Evolutionary conservation across 1,284 basidiomycete genomes (phyloP).

Genomic region (Cutaneotrichosporon curvatum): DNA sequence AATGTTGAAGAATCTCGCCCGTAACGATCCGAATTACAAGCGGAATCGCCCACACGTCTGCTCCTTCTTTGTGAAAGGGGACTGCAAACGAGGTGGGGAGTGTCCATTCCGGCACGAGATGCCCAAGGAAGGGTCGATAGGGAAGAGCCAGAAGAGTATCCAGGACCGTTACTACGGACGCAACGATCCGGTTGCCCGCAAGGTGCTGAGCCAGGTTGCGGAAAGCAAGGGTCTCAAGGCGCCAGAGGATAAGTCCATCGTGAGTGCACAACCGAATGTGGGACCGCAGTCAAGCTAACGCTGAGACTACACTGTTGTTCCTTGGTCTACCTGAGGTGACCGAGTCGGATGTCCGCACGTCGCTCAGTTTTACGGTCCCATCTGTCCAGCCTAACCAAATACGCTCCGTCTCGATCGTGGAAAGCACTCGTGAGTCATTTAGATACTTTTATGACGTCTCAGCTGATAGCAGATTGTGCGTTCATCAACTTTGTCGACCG

Average conservation of each 20-base stretch:
- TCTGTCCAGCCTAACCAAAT: constrained; percentile 62
- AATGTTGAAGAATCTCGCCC: constrained; percentile 86
- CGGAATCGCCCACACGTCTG: constrained; percentile 90
- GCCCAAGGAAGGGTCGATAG: constrained; percentile 61
- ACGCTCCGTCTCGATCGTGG: constrained; percentile 78
- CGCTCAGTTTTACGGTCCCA: constrained; percentile 65
- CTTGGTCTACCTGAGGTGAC: constrained; percentile 69
- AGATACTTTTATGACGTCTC: neutral
- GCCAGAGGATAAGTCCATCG: constrained; percentile 78
- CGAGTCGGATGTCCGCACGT: constrained; percentile 70
- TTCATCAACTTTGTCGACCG: constrained; percentile 91
- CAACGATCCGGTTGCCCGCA: constrained; percentile 84
- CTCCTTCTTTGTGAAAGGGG: constrained; percentile 92
- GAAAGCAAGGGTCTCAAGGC: constrained; percentile 72
- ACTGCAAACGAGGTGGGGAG: constrained; percentile 81
- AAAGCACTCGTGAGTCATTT: constrained; percentile 43
- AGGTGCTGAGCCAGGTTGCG: constrained; percentile 70
- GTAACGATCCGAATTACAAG: constrained; percentile 94
- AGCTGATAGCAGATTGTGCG: constrained; percentile 61
- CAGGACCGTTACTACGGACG: constrained; percentile 84
- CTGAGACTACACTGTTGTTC: constrained; percentile 82
- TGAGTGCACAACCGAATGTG: constrained; percentile 51
- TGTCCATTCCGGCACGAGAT: constrained; percentile 94
- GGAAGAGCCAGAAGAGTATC: constrained; percentile 81
- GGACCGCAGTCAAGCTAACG: neutral